phyloP scores from a whole-genome alignment of 257 asterid genomes.

The Petrea volubilis region DNA sequence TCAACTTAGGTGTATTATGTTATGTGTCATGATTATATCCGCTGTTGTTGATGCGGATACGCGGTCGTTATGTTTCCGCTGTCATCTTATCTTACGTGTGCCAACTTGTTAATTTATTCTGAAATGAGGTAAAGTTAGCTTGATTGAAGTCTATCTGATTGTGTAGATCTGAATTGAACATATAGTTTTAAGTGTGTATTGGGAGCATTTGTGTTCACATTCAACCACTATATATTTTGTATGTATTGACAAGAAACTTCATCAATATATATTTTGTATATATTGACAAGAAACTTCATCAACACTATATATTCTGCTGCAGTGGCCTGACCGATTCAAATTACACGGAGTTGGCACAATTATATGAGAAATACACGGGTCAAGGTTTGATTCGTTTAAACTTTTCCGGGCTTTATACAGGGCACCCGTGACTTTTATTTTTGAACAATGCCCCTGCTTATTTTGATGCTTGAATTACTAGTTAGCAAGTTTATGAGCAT shows the following conservation, averaged over 20 bases:
- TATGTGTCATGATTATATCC: neutral
- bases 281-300: neutral
- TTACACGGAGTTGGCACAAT: constrained; percentile 63
- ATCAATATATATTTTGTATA: neutral
- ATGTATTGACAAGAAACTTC: too few relatives aligned
- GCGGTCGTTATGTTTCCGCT: neutral
- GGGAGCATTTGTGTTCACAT: neutral
- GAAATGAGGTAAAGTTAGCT: neutral
- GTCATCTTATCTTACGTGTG: neutral
- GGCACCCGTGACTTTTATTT: constrained; percentile 2
- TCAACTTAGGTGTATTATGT: neutral
- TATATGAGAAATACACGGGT: constrained; percentile 75
- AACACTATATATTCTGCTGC: constrained; percentile 35
- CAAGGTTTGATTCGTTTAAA: constrained; percentile 51
- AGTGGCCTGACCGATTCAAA: constrained; percentile 88
- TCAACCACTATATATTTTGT: too few relatives aligned
- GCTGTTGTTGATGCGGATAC: neutral
- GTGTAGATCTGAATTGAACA: neutral
- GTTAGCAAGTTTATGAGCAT: neutral
- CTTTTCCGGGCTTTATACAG: neutral
- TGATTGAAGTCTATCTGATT: neutral
- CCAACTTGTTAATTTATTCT: neutral
- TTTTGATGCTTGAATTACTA: neutral
- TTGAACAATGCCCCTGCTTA: neutral
- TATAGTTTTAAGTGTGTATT: neutral